phyloP scores from a whole-genome alignment of 805 yeast species.

The Lipomyces oligophaga region DNA sequence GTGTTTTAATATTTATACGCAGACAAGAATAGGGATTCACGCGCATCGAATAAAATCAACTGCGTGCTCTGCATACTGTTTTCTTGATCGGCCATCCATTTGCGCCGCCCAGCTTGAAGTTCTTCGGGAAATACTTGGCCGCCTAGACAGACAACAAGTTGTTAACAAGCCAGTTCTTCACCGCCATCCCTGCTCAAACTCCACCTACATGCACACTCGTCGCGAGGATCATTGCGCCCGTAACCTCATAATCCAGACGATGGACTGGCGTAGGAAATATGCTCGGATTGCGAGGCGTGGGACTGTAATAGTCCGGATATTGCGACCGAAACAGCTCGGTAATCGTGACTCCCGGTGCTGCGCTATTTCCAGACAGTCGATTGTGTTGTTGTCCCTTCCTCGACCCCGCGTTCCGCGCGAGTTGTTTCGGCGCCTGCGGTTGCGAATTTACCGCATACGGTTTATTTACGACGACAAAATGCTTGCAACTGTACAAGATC shows the following conservation, averaged over 20 bases:
- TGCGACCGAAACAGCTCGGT: no score
- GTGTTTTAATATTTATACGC: background rate
- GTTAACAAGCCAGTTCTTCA: background rate
- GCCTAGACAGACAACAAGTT: conserved; percentile 11
- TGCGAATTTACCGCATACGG: no score
- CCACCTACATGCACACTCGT: conserved; percentile 14
- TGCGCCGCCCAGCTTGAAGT: conserved; percentile 15
- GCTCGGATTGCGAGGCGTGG: conserved; percentile 6
- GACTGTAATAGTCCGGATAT: conserved; percentile 10
- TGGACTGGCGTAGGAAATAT: conserved; percentile 24
- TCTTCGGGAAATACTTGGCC: conserved; percentile 11
- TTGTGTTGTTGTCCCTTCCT: no score
- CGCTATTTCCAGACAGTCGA: background rate
- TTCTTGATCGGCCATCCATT: conserved; percentile 26
- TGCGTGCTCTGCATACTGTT: no score
- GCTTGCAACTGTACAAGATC: no score
- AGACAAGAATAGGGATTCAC: background rate
- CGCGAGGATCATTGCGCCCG: conserved; percentile 27
- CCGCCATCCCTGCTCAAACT: background rate
- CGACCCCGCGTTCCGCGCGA: no score
- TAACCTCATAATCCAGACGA: conserved; percentile 24
- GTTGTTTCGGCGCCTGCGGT: no score
- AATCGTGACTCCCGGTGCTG: no score
- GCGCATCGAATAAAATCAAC: no score
- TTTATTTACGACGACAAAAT: no score